These are phyloP conservation scores for Taphrina deformans DNA, from an alignment of 1,139 yeast genomes.

Conservation along the genomic window DNA sequence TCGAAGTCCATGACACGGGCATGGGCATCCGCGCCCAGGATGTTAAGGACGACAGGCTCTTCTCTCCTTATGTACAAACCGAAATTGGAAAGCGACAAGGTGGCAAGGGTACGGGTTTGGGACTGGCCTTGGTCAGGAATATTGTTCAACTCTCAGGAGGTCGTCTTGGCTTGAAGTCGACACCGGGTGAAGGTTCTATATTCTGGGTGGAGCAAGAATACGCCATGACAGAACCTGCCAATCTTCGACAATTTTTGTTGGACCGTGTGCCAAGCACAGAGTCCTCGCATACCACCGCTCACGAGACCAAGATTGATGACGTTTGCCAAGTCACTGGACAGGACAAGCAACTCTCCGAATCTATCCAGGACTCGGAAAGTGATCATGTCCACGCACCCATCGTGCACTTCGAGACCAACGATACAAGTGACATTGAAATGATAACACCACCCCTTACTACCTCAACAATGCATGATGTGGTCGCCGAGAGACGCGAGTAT, in stretches of 20 bases:
- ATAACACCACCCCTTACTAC: background rate
- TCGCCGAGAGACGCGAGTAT: background rate
- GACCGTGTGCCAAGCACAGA: background rate
- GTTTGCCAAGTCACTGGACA: background rate
- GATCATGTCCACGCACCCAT: background rate
- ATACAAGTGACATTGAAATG: background rate
- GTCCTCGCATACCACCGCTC: background rate
- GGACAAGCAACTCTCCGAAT: background rate
- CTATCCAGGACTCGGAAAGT: background rate
- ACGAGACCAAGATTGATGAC: background rate
- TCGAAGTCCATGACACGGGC: conserved; percentile 32
- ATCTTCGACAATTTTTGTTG: background rate
- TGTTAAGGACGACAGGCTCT: conserved; percentile 17
- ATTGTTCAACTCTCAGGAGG: conserved; percentile 32
- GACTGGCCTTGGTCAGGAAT: conserved; percentile 31
- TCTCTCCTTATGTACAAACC: conserved; percentile 32
- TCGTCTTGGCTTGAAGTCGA: conserved; percentile 22
- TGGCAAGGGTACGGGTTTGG: conserved; percentile 32
- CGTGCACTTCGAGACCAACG: background rate
- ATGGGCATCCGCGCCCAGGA: conserved; percentile 28
- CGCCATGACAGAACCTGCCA: conserved; percentile 20
- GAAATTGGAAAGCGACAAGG: conserved; percentile 33
- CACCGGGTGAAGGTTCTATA: conserved; percentile 20
- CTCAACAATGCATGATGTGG: background rate
- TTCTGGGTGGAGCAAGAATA: conserved; percentile 31